A percentile compares a stretch with the other conserved stretches of the same genome.
Evolutionary conservation across 805 yeast species (phyloP).

Genomic region (Yarrowia hollandica): DNA sequence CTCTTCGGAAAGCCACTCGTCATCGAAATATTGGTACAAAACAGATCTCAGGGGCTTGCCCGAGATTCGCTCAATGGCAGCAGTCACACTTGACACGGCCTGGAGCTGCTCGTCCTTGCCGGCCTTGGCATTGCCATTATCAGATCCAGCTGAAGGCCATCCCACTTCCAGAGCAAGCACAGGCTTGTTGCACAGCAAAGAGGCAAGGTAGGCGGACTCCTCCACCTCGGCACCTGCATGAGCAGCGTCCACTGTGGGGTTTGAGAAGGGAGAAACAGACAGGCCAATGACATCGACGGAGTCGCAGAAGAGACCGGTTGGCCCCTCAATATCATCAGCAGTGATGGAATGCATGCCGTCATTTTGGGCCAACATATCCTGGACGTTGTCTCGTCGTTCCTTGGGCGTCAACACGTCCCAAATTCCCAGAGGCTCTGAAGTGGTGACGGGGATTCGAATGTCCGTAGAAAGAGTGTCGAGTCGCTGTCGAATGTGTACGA

Average conservation of each 20-base stretch:
- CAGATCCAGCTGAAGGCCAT: slow-evolving; percentile 18
- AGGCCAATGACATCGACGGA: slow-evolving; percentile 24
- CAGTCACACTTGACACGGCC: slow-evolving; percentile 17
- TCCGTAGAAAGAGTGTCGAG: not conserved
- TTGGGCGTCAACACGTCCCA: slow-evolving; percentile 26
- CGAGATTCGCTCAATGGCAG: slow-evolving; percentile 8
- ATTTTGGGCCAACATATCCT: not conserved
- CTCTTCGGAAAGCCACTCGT: slow-evolving; percentile 13
- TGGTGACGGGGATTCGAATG: slow-evolving; percentile 19
- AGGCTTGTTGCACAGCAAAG: slow-evolving; percentile 25
- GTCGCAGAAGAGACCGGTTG: slow-evolving; percentile 14
- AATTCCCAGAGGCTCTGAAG: slow-evolving; percentile 24
- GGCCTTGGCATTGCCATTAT: slow-evolving; percentile 24
- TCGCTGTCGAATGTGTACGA: not conserved
- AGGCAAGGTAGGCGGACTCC: slow-evolving; percentile 26
- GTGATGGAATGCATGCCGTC: not conserved
- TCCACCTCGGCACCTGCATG: slow-evolving; percentile 20
- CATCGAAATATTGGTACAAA: slow-evolving; percentile 18
- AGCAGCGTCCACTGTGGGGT: slow-evolving; percentile 2
- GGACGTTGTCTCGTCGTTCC: slow-evolving; percentile 19
- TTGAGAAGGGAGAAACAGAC: slow-evolving; percentile 15
- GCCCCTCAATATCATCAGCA: slow-evolving; percentile 16
- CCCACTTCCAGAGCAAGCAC: slow-evolving; percentile 25
- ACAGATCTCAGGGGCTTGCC: slow-evolving; percentile 18
- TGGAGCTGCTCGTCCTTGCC: slow-evolving; percentile 25